A percentile compares a stretch with the other conserved stretches of the same genome.
Conservation (phyloP, 1,284 basidiomycete genomes). For the Kalmanozyma brasiliensis region DNA sequence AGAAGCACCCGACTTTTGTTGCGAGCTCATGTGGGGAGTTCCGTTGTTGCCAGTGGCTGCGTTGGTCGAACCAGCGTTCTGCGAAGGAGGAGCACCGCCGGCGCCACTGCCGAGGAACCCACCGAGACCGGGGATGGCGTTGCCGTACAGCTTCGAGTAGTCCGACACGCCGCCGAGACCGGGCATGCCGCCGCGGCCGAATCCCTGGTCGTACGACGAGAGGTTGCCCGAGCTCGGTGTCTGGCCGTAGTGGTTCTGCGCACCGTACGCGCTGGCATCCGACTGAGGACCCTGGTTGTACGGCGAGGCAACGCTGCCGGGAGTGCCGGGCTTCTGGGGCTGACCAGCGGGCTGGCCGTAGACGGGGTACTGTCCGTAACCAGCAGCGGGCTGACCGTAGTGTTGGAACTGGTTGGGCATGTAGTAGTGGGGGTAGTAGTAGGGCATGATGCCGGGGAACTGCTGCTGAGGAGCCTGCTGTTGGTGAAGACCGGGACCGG, state of each 20-base stretch:
- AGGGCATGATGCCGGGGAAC: slow-evolving; percentile 66
- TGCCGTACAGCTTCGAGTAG: slow-evolving; percentile 64
- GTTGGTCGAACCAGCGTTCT: slow-evolving; percentile 36
- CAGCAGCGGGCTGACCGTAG: slow-evolving; percentile 64
- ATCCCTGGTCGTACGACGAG: slow-evolving; percentile 63
- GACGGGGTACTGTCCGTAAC: slow-evolving; percentile 67
- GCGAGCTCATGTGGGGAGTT: slow-evolving; percentile 50
- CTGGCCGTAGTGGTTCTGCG: slow-evolving; percentile 57
- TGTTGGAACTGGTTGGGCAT: slow-evolving; percentile 68
- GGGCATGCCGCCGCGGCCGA: slow-evolving; percentile 51
- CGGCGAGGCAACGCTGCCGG: slow-evolving; percentile 60
- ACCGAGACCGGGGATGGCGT: slow-evolving; percentile 53
- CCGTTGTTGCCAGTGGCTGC: slow-evolving; percentile 36
- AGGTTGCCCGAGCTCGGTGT: slow-evolving; percentile 39
- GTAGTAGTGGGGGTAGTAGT: slow-evolving; percentile 68
- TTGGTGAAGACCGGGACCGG: slow-evolving; percentile 49
- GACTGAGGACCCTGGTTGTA: slow-evolving; percentile 55
- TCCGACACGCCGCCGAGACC: slow-evolving; percentile 50
- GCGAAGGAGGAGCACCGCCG: slow-evolving; percentile 44
- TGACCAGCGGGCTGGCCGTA: slow-evolving; percentile 61
- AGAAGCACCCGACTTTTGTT: slow-evolving; percentile 46
- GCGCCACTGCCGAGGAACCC: slow-evolving; percentile 51
- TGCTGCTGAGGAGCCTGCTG: slow-evolving; percentile 61
- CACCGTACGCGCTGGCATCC: slow-evolving; percentile 50
- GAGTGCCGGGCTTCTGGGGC: slow-evolving; percentile 64